Evolutionary conservation across 192 early-diverging fungal species (phyloP), one percentile per base, ranked within the genome.

Genomic region (Coemansia reversa): DNA sequence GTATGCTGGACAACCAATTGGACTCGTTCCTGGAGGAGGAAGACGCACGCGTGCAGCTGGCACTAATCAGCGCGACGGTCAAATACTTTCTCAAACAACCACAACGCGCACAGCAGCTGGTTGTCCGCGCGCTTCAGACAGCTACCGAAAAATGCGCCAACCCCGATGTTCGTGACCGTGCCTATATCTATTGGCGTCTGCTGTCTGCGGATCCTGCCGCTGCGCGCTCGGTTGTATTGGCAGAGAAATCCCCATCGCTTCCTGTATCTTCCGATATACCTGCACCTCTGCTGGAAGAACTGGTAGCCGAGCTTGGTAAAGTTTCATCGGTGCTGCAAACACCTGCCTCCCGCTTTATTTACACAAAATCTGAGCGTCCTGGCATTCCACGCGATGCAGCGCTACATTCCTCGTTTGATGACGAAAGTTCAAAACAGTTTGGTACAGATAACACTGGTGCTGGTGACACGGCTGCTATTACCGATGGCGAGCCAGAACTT

Each of bases 121-220:
- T 99, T 23, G 92, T 95, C 28, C 76, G 86, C 39, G 86, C 94
- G 11, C 84, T 99, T 50, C 91, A 95, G 74, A 88, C 85, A 14
- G 93, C 95, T 3, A 94, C 97, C 2, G 87, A 91, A 60, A 89
- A 89, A 54, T 90, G 87, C 63, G 93, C 97, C 60, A 96, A 95
- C 71, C 93, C 96, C 7, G 97, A 99, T 72, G 90, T 97, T 25
- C 86, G 97, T 27, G 97, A 99, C 68, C 86, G 97, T 18, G 96
- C 95, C 6, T 99, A 95, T 68, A 84, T 99, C 39, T 99, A 99
- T 82, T 99, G 97, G 97, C 84, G 97, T 58, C 81, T 99, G 61
- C 80, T 99, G 3, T 95, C 93, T 4, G 91, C 94, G 19, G 91
- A 95, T 75, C 97, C 97, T 7, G 87, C 93, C 64, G 91, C 93